phyloP scores from a whole-genome alignment of 495 filamentous ascomycete genomes.

The Massariosphaeria phaeospora region DNA sequence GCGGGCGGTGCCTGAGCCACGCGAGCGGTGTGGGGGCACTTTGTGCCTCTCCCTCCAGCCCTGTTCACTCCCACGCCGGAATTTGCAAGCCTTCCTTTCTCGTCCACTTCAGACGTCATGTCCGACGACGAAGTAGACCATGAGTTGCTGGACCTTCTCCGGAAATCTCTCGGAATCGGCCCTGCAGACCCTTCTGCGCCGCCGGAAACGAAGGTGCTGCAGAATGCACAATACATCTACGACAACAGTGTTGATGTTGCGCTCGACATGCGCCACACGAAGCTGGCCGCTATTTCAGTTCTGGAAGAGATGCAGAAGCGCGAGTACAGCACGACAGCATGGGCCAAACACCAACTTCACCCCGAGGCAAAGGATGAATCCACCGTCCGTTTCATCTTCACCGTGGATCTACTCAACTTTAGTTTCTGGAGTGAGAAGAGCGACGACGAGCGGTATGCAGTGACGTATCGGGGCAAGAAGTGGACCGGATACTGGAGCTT shows the following conservation, averaged over 20 bases:
- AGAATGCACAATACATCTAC: conserved; percentile 78
- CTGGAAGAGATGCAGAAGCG: conserved; percentile 77
- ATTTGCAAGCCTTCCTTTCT: conserved; percentile 32
- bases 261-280: conserved; percentile 69
- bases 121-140: conserved; percentile 86
- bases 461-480: conserved; percentile 70
- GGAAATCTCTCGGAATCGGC: conserved; percentile 63
- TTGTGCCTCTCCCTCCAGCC: too few species aligned
- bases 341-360: conserved; percentile 88
- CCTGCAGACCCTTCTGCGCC: conserved; percentile 35
- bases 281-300: conserved; percentile 73
- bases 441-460: conserved; percentile 62
- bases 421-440: conserved; percentile 80
- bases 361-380: conserved; percentile 70
- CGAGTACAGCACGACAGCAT: conserved; percentile 73
- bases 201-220: conserved; percentile 75
- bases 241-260: conserved; percentile 92
- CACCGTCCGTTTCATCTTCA: conserved; percentile 87
- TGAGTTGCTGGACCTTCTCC: conserved; percentile 81
- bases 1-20: too few species aligned
- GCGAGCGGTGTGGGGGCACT: too few species aligned
- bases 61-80: conserved; percentile 41
- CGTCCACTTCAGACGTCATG: conserved; percentile 46
- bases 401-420: conserved; percentile 95
- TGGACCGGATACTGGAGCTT: conserved; percentile 97